Evolutionary conservation across 352 stramenopile species (phyloP).

Genomic region (Globisporangium okanoganense): DNA sequence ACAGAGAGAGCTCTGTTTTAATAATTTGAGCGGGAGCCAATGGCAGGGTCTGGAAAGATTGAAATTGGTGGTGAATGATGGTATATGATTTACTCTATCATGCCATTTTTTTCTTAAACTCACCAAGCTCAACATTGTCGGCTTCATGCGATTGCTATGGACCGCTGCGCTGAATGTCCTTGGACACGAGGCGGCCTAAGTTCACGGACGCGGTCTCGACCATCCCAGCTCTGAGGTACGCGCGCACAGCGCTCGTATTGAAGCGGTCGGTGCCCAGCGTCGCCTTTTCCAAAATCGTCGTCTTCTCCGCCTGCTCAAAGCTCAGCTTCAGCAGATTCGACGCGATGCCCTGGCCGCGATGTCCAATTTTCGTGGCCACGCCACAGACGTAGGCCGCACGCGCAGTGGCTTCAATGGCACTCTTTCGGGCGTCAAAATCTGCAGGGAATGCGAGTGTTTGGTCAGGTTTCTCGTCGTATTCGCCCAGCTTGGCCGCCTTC

Average conservation of each 20-base stretch:
- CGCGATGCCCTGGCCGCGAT: background rate
- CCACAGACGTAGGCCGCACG: background rate
- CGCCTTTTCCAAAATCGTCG: background rate
- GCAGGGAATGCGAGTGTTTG: background rate
- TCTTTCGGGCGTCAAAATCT: background rate
- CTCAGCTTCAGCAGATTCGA: background rate
- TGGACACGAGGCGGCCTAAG: background rate
- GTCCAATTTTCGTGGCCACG: background rate
- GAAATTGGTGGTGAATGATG: too few species aligned
- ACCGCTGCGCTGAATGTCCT: background rate
- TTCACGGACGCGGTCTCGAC: conserved; percentile 1
- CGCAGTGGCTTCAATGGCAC: background rate
- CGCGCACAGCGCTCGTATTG: conserved; percentile 1
- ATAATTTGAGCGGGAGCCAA: too few species aligned
- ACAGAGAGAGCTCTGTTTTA: too few species aligned
- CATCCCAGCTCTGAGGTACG: conserved; percentile 2
- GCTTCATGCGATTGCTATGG: background rate
- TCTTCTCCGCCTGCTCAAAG: background rate
- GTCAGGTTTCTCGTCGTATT: background rate
- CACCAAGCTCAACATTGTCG: too few species aligned
- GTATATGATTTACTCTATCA: too few species aligned
- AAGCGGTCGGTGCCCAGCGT: conserved; percentile 3
- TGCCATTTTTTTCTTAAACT: too few species aligned
- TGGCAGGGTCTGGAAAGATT: too few species aligned
- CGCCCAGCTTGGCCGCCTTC: background rate